Conservation (phyloP, 225 moss, liverwort and hornwort genomes). For the Straminergon stramineum region DNA sequence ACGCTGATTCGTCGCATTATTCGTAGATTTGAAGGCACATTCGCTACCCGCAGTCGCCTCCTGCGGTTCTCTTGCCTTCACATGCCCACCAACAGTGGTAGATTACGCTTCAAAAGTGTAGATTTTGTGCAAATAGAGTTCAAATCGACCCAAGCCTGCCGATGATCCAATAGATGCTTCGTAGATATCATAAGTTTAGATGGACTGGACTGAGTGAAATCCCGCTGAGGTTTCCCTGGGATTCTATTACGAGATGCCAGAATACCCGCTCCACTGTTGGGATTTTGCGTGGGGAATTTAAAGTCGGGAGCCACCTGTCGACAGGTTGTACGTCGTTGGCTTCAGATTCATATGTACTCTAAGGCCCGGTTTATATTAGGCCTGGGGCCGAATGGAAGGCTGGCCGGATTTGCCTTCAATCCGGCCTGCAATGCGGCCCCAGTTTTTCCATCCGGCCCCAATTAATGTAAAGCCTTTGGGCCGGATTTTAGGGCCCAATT, state of each 20-base stretch:
- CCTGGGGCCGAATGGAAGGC: no score
- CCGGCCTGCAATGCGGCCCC: no score
- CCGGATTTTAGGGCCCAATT: no score
- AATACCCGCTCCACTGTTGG: no score
- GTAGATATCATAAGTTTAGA: neutral
- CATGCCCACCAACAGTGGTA: neutral
- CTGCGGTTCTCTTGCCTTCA: neutral
- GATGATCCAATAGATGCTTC: neutral
- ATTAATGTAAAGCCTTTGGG: no score
- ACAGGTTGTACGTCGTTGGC: no score
- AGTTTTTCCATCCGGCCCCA: no score
- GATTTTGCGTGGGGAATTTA: no score
- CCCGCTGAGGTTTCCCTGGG: neutral
- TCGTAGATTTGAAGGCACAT: neutral
- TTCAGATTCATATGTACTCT: no score
- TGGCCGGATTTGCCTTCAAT: no score
- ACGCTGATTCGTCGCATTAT: neutral
- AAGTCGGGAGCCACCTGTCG: neutral
- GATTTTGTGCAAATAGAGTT: neutral
- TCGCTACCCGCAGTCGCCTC: neutral
- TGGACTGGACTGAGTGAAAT: neutral
- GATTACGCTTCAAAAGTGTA: fast-evolving
- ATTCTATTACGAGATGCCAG: neutral
- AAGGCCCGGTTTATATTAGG: no score
- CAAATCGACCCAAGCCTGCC: no score